Evolutionary conservation across 306 rosid species (phyloP), one percentile per base, ranked within the genome.

Genomic region (Pueraria montana): DNA sequence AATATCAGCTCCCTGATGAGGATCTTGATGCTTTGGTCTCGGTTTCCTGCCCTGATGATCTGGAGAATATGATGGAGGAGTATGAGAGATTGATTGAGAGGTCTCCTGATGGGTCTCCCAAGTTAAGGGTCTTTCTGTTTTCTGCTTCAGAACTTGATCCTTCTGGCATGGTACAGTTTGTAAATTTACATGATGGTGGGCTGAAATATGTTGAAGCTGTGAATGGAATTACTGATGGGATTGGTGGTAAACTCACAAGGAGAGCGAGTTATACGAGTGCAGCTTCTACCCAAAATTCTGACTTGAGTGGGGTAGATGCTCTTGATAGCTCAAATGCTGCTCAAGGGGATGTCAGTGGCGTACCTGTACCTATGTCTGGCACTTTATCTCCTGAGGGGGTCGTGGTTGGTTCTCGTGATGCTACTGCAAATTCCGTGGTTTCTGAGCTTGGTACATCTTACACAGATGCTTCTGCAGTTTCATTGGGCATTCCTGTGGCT

Each of bases 1-100:
- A 95, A 83, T 95, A 95, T 86, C 99, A 95, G 86, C 97, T 95
- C n/a, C 98, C 98, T 1, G 94, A 90, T 0, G 98, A 95, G 93
- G 98, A 95, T 83, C 99, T 95, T 48, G 99, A 95, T 84, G 98
- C 99, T 17, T 84, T 95, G 86, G 96, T 95, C 5, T 91, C 98
- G 16, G 91, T 95, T 86, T 93, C 99, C 10, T 91, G 98, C 85
- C 85, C 91, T 0, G 99, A 93, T 68, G 99, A 95, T 91, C 91
- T 95, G 84, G 99, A 93, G 52, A 95, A 92, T 86, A 93, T 95
- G 99, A 87, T 91, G 90, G 99, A 95, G 68, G 99, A 95, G 85
- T 95, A 86, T 82, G 96, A 91, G 80, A 95, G 88, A 81, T 78
- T 95, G 78, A 85, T 87, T 32, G 98, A 90, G 84, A 86, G 92